These are phyloP conservation scores for Venturia carpophila DNA, from an alignment of 2,329 filamentous ascomycete species.

Conservation along the genomic window DNA sequence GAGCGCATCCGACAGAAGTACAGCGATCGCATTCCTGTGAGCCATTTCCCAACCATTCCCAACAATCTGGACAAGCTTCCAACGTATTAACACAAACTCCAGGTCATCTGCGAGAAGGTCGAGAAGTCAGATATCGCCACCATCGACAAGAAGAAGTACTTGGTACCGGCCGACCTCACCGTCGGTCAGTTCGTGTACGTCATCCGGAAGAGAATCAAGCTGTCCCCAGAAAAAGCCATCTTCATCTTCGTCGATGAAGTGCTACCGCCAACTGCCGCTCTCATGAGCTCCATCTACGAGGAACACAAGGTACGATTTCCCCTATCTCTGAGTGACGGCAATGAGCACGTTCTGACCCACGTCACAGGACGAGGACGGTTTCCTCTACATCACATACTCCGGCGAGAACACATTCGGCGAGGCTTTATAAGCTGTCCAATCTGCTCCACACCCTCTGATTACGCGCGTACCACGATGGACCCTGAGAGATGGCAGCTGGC, in stretches of 20 bases:
- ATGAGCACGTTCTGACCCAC: slow-evolving; percentile 8
- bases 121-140: slow-evolving; percentile 99
- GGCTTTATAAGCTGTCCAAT: not conserved
- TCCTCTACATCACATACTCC: slow-evolving; percentile 97
- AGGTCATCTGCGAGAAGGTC: slow-evolving; percentile 98
- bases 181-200: slow-evolving; percentile 99
- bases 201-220: slow-evolving; percentile 99
- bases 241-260: slow-evolving; percentile 99
- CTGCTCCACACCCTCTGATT: not conserved
- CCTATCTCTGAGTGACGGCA: not conserved
- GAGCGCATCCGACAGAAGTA: slow-evolving; percentile 99
- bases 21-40: slow-evolving; percentile 92
- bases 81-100: slow-evolving; percentile 16
- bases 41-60: slow-evolving; percentile 34
- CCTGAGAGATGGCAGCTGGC: not conserved
- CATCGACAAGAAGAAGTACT: slow-evolving; percentile 99
- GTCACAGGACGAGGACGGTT: slow-evolving; percentile 58
- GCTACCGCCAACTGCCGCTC: slow-evolving; percentile 85
- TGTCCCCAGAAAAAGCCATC: slow-evolving; percentile 98
- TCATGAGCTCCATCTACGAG: slow-evolving; percentile 99
- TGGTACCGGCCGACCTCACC: slow-evolving; percentile 93
- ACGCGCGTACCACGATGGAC: slow-evolving; percentile 1
- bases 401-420: slow-evolving; percentile 97
- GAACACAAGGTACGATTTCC: slow-evolving; percentile 77
- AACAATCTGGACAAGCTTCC: slow-evolving; percentile 11